Evolutionary conservation across 495 filamentous ascomycete species (phyloP), one percentile per base, ranked within the genome.

Genomic region (Chlorociboria aeruginascens): DNA sequence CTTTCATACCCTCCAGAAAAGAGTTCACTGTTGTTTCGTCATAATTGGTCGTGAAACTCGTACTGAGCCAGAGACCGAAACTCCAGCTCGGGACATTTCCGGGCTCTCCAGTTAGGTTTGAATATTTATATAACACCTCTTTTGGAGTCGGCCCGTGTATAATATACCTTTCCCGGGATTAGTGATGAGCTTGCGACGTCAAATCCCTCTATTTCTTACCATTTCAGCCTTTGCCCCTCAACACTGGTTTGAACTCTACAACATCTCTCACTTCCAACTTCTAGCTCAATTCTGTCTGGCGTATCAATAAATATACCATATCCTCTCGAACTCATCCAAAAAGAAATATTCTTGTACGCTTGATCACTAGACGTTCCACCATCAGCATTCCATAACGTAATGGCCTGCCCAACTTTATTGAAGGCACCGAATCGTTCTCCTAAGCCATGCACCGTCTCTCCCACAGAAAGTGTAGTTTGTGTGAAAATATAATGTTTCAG

Each of bases 311-410:
- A 85, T n/a, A 85, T 69, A 20, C 81, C 81, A 58, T 86, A 87
- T 1, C 80, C 80, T 11, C 69, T 66, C 0, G 76, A 82, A 48
- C 76, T 82, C 32, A 86, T 63, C 60, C 79, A 85, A 61, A 85
- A 85, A 1, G 79, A 74, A 7, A 85, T 69, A 54, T 85, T 86
- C 63, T 85, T 85, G 58, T 87, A 87, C 0, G 80, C 79, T 49
- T 83, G 71, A 43, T 85, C 81, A 13, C 72, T 78, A 0, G 73
- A 79, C 13, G 83, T 85, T 8, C 81, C 82, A 2, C 82, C 82
- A 52, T 87, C 82, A 31, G 77, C 76, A 48, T 85, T 85, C 79
- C 81, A 85, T 14, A 86, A 71, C 44, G 73, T 70, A 2, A 87
- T 67, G 4, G 66, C 69, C 59, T 85, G 80, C 8, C 82, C 82